phyloP scores from a whole-genome alignment of 2,329 filamentous ascomycete genomes.

The Verticillium zaregamsianum region DNA sequence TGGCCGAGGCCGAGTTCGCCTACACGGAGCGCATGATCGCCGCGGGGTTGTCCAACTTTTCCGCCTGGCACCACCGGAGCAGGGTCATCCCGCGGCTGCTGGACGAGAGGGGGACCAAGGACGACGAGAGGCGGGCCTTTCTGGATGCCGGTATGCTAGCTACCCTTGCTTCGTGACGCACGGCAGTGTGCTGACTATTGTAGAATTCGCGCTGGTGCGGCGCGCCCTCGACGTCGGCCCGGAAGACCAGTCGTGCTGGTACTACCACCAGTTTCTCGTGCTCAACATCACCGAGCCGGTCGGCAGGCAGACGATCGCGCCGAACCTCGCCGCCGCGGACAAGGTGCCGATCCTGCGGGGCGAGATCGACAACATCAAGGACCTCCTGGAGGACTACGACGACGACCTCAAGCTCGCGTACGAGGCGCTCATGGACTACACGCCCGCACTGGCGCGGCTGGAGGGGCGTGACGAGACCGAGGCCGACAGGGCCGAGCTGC shows the following conservation, averaged over 20 bases:
- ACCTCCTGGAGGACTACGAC: slow-evolving; percentile 55
- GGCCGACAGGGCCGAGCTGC: slow-evolving; percentile 41
- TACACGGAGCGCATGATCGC: slow-evolving; percentile 90
- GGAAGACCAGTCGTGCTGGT: slow-evolving; percentile 95
- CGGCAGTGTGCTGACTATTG: background rate
- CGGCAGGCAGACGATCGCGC: slow-evolving; percentile 55
- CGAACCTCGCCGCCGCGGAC: slow-evolving; percentile 56
- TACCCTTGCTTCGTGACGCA: slow-evolving; percentile 24
- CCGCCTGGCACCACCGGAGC: slow-evolving; percentile 89
- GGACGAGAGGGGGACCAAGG: slow-evolving; percentile 62
- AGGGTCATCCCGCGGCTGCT: slow-evolving; percentile 77
- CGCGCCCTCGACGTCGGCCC: slow-evolving; percentile 82
- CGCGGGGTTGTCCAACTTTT: slow-evolving; percentile 89
- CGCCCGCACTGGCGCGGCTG: slow-evolving; percentile 52
- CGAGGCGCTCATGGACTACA: slow-evolving; percentile 76
- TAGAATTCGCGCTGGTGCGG: slow-evolving; percentile 71
- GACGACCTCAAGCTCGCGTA: slow-evolving; percentile 75
- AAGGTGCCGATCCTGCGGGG: slow-evolving; percentile 60
- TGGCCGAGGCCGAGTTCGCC: slow-evolving; percentile 76
- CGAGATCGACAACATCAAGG: slow-evolving; percentile 72
- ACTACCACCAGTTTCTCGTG: slow-evolving; percentile 89
- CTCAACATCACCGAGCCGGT: slow-evolving; percentile 55
- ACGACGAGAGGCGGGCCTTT: slow-evolving; percentile 60
- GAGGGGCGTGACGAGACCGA: slow-evolving; percentile 35
- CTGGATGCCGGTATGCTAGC: slow-evolving; percentile 60